Evolutionary conservation across 1,284 basidiomycete species (phyloP).

Genomic region (Puccinia triticina): DNA sequence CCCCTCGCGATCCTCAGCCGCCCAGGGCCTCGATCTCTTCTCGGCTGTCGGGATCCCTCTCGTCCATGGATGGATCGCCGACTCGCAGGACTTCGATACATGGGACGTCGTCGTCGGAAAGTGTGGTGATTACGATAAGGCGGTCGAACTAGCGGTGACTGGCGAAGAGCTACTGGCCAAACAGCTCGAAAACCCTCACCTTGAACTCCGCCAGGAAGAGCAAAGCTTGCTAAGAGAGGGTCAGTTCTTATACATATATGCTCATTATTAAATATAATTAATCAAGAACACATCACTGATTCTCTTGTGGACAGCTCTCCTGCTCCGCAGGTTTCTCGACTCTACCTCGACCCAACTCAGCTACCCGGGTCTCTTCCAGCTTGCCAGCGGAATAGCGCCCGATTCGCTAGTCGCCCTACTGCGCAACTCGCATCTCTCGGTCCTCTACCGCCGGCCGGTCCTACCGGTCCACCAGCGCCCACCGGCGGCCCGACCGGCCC

Average conservation of each 20-base stretch:
- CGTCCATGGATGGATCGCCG: constrained; percentile 89
- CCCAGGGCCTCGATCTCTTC: constrained; percentile 77
- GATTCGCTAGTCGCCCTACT: constrained; percentile 73
- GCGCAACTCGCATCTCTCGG: constrained; percentile 83
- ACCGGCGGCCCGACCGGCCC: constrained; percentile 42
- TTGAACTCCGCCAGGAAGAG: constrained; percentile 24
- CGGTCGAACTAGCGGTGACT: constrained; percentile 73
- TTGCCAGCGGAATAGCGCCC: constrained; percentile 57
- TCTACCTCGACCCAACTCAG: constrained; percentile 78
- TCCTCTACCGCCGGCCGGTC: constrained; percentile 71
- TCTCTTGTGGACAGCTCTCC: too few species aligned
- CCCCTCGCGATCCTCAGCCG: constrained; percentile 60
- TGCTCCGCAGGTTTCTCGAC: constrained; percentile 71
- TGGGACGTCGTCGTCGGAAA: constrained; percentile 65
- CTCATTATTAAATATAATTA: not conserved
- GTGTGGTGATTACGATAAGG: constrained; percentile 64
- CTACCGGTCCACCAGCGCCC: constrained; percentile 53
- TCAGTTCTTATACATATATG: not conserved
- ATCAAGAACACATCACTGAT: not conserved
- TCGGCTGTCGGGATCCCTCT: constrained; percentile 76
- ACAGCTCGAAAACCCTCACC: constrained; percentile 55
- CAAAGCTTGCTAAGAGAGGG: constrained; percentile 16
- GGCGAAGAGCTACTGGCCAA: constrained; percentile 74
- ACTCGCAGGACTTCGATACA: constrained; percentile 67
- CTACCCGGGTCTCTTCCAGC: constrained; percentile 69